These are phyloP conservation scores for Polyporus tsugae DNA, from an alignment of 1,284 basidiomycete genomes.

Conservation along the genomic window DNA sequence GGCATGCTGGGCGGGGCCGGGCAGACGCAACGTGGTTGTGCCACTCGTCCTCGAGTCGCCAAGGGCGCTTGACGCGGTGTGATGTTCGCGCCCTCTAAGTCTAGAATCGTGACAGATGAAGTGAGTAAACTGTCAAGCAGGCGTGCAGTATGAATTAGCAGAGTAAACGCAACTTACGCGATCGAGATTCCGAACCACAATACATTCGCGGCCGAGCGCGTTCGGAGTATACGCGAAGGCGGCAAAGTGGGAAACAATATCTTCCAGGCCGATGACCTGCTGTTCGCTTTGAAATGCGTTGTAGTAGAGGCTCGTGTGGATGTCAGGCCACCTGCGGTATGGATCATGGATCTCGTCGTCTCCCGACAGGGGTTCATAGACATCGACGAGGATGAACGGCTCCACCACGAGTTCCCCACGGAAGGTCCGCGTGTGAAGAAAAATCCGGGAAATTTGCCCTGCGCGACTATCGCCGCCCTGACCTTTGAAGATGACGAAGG, in stretches of 20 bases:
- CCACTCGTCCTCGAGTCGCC: too few species aligned
- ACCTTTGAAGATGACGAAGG: not conserved
- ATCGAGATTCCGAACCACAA: not conserved
- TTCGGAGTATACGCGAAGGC: not conserved
- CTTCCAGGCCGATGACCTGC: not conserved
- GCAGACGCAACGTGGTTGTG: too few species aligned
- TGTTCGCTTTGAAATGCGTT: not conserved
- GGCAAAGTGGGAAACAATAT: not conserved
- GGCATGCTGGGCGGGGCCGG: too few species aligned
- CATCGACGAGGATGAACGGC: not conserved
- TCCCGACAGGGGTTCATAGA: not conserved
- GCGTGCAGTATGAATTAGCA: too few species aligned
- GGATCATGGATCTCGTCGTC: not conserved
- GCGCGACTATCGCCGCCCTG: not conserved
- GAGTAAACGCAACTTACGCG: not conserved
- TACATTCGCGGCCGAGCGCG: not conserved
- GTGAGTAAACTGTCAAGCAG: too few species aligned
- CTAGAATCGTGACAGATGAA: too few species aligned
- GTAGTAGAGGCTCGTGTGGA: not conserved
- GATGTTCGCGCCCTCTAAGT: too few species aligned
- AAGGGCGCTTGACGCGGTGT: too few species aligned
- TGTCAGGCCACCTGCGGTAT: not conserved
- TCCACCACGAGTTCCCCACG: not conserved
- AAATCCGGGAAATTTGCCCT: not conserved
- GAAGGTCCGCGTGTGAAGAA: not conserved